Conservation (phyloP, 2,329 filamentous ascomycete species). For the Fusarium sp. region DNA sequence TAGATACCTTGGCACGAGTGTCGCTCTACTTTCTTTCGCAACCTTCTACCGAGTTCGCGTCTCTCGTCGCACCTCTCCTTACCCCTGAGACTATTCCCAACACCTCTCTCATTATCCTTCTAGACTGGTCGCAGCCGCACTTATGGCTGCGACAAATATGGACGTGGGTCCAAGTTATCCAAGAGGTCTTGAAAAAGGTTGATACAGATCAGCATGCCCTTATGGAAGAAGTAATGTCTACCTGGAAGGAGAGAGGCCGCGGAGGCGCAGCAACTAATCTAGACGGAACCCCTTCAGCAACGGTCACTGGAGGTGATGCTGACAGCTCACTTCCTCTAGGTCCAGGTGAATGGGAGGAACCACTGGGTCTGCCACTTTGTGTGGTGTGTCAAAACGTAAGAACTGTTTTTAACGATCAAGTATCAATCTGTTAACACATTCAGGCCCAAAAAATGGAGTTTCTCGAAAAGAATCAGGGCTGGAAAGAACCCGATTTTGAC, state of each 20-base stretch:
- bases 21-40: slow-evolving; percentile 91
- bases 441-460: slow-evolving; percentile 90
- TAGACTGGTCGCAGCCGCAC: slow-evolving; percentile 97
- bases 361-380: slow-evolving; percentile 85
- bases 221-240: slow-evolving; percentile 87
- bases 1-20: slow-evolving; percentile 89
- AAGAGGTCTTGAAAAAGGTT: slow-evolving; percentile 79
- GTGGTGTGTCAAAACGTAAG: slow-evolving; percentile 95
- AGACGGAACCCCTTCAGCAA: slow-evolving; percentile 71
- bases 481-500: slow-evolving; percentile 97
- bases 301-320: slow-evolving; percentile 67
- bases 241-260: slow-evolving; percentile 82
- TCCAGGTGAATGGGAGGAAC: slow-evolving; percentile 93
- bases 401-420: slow-evolving; percentile 20
- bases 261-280: slow-evolving; percentile 72
- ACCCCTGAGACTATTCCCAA: slow-evolving; percentile 87
- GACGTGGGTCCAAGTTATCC: slow-evolving; percentile 89
- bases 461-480: slow-evolving; percentile 88
- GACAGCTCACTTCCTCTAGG: slow-evolving; percentile 82
- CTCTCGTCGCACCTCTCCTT: slow-evolving; percentile 85
- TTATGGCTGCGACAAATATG: slow-evolving; percentile 89
- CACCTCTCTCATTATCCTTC: slow-evolving; percentile 88
- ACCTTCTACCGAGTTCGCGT: slow-evolving; percentile 84
- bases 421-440: slow-evolving; percentile 41
- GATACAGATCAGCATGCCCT: slow-evolving; percentile 82